phyloP scores from a whole-genome alignment of 2,329 filamentous ascomycete genomes.

The Verticillium klebahnii region DNA sequence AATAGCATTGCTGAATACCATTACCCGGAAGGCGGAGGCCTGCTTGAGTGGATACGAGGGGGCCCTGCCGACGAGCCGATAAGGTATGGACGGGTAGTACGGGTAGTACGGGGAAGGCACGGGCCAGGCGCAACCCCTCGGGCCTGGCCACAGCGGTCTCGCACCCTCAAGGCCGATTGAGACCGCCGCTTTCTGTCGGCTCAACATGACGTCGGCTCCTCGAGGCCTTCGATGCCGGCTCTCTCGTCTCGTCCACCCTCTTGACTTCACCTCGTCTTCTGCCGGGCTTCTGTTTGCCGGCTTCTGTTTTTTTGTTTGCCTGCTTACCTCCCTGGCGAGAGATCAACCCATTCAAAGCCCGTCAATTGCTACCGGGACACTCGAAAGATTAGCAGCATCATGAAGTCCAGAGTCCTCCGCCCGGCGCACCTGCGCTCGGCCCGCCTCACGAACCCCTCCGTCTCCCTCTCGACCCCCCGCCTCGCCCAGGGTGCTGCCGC shows the following conservation, averaged over 20 bases:
- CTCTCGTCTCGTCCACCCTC: background rate
- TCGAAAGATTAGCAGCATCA: conserved; percentile 10
- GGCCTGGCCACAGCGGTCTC: background rate
- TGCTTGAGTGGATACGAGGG: too few relatives aligned
- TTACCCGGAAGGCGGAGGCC: too few relatives aligned
- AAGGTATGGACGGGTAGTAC: too few relatives aligned
- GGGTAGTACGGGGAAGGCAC: background rate
- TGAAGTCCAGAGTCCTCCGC: conserved; percentile 29
- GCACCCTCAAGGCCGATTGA: conserved; percentile 1
- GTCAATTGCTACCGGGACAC: background rate
- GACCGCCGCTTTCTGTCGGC: conserved; percentile 25
- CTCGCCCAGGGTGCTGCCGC: conserved; percentile 10
- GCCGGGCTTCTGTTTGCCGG: background rate
- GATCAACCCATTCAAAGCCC: background rate
- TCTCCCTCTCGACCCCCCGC: conserved; percentile 7
- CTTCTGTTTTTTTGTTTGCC: background rate
- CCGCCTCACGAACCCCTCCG: conserved; percentile 10
- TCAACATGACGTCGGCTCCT: conserved; percentile 21
- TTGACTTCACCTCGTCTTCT: background rate
- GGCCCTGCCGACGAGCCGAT: too few relatives aligned
- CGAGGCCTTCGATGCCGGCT: background rate
- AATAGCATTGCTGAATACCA: too few relatives aligned
- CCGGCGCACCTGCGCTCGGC: conserved; percentile 21
- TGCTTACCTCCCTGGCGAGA: background rate
- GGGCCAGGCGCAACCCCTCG: background rate